Evolutionary conservation across 176 grass and related monocot species (phyloP), one percentile per base, ranked within the genome.

Genomic region (Carex scoparia): DNA sequence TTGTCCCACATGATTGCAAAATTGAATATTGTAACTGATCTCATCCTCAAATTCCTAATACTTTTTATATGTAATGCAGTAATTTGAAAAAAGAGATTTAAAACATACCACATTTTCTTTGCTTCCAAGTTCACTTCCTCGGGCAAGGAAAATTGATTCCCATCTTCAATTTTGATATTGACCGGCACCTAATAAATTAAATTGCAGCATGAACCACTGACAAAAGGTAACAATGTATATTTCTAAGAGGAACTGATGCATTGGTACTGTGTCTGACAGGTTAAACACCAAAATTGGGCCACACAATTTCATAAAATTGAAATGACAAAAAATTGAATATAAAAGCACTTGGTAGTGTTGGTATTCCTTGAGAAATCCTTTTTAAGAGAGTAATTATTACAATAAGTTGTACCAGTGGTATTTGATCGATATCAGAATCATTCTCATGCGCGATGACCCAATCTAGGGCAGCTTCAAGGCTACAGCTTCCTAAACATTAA

Each of bases 401-500:
- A 46, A 87, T 68, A 88, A 63, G 80, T 63, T 85, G 35, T 92
- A 98, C 96, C 89, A 79, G 48, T 81, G 90, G 91, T 66, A 89
- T 80, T 85, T 88, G 89, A 85, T 98, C 96, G 87, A 95, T 94
- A 69, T 94, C 90, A 78, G 93, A 84, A 69, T 95, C 93, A 88
- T 82, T 88, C 87, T 98, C 93, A 94, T 98, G 96, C 76, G 94
- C 91, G n/a, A 95, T 75, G 86, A 93, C 79, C 96, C 96, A 98
- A 51, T 88, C 86, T 86, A 94, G 65, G 1, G 90, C 93, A 87
- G 86, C 90, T 82, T 98, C 89, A 78, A 92, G 83, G 83, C 80
- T 92, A 65, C 84, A 88, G 89, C 89, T 94, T 82, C 91, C 96
- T 95, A 88, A 89, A 63, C 60, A 83, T 83, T 69, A 49, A 49